Base-by-base conservation (phyloP, 2,329 filamentous ascomycete species). In the Trichoderma brevicompactum region DNA sequence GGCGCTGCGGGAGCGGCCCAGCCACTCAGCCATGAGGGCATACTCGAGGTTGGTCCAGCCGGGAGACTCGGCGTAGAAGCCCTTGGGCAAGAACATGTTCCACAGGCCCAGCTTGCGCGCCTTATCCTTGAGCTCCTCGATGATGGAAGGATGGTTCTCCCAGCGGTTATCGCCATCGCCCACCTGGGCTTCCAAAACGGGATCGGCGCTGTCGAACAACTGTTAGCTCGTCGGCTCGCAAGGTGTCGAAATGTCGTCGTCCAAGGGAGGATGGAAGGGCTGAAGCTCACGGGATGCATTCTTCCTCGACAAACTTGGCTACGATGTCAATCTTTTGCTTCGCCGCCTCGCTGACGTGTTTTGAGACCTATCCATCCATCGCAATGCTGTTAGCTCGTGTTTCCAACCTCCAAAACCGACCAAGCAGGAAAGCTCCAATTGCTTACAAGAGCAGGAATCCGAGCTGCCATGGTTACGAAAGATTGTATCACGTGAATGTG, bases 71-170 rank as follows among this genome's bases (percentile, higher is more conserved):
- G 90, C 92, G 85, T 97, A 98, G 80, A 97, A 94, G 72, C 89
- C 93, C 82, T 91, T 94, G 69, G 95, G 92, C 71, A 99, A 80
- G 83, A 99, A 99, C 89, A 99, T 91, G 80, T 99, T 99, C 95
- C 95, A 99, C 52, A 99, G 83, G 1, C 94, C 95, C 32, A 97
- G 85, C 71, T 90, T 85, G 74, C 84, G 86, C 50, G 94, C 95
- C 78, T 93, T 91, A 69, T 80, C 82, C 85, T 98, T 98, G 72
- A 99, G 85, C 64, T 95, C 89, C 71, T 99, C 95, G 68, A 99
- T 86, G 72, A 98, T 84, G 48, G 83, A 76, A 0, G 95, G 94
- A 76, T 96, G 91, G 44, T 83, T 80, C 70, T 90, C 85, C 90
- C 94, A 98, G 82, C 94, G 88, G 68, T 86, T 80, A 56, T 89